These are phyloP conservation scores for Podosphaera fusca DNA, from an alignment of 2,329 filamentous ascomycete genomes.

Conservation along the genomic window DNA sequence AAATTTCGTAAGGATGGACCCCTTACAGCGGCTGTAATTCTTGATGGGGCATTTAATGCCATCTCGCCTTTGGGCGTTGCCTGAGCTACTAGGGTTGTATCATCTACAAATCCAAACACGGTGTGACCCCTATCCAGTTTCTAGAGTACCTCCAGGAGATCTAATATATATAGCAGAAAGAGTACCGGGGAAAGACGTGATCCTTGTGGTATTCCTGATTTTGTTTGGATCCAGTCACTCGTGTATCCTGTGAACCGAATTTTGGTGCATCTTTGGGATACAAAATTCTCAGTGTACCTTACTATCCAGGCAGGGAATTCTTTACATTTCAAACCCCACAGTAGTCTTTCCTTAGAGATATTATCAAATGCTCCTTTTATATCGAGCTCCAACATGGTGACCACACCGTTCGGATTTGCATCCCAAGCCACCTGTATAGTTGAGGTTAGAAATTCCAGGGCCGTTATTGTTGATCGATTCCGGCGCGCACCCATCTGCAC, in stretches of 20 bases:
- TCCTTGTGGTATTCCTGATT: background rate
- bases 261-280: background rate
- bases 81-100: background rate
- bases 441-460: background rate
- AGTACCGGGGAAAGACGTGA: background rate
- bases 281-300: background rate
- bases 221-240: background rate
- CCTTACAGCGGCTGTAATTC: too few relatives aligned
- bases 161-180: background rate
- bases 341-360: background rate
- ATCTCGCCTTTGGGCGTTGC: background rate
- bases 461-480: background rate
- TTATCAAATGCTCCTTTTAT: constrained; percentile 1
- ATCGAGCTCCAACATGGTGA: background rate
- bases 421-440: background rate
- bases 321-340: background rate
- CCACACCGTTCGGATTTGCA: background rate
- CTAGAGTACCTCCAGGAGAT: background rate
- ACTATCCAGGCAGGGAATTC: background rate
- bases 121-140: background rate
- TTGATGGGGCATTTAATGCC: too few relatives aligned
- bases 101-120: background rate
- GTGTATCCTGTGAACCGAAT: background rate
- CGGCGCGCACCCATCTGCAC: background rate
- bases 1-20: too few relatives aligned